Conservation (phyloP, 305 asterid genomes). For the Fraxinus platypoda region DNA sequence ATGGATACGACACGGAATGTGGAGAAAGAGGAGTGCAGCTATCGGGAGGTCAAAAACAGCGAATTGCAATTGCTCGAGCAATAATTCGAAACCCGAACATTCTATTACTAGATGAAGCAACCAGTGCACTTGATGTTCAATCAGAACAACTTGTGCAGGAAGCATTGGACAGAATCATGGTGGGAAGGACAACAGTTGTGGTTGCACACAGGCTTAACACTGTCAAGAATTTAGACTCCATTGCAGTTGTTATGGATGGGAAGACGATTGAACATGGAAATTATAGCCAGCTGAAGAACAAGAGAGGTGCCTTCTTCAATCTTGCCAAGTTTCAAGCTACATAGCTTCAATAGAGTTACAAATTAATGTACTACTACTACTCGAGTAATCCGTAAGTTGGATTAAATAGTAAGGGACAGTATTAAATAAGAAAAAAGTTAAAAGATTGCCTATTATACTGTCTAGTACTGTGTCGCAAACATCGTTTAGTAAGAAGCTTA, state of each 20-base stretch:
- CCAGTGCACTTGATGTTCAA: constrained; percentile 76
- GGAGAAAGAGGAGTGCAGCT: constrained; percentile 74
- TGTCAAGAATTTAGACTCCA: constrained; percentile 56
- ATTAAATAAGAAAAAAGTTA: neutral
- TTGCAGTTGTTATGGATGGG: constrained; percentile 63
- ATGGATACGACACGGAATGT: constrained; percentile 66
- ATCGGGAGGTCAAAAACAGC: constrained; percentile 82
- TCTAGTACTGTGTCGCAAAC: neutral
- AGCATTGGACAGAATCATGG: constrained; percentile 69
- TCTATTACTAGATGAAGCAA: constrained; percentile 72
- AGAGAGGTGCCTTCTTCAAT: constrained; percentile 60
- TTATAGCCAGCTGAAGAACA: constrained; percentile 57
- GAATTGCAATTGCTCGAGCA: constrained; percentile 80
- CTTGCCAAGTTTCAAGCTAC: constrained; percentile 48
- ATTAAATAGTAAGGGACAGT: neutral
- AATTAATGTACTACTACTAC: neutral
- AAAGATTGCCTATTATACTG: neutral
- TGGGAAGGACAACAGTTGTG: constrained; percentile 67
- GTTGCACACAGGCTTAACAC: constrained; percentile 83
- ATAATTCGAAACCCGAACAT: constrained; percentile 58
- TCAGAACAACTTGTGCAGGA: constrained; percentile 80
- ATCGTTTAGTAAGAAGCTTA: neutral
- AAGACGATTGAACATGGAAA: constrained; percentile 63
- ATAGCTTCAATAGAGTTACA: neutral
- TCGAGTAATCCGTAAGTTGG: neutral